Base-by-base conservation (phyloP, 768 basidiomycete genomes). In the Infundibulicybe gibba region DNA sequence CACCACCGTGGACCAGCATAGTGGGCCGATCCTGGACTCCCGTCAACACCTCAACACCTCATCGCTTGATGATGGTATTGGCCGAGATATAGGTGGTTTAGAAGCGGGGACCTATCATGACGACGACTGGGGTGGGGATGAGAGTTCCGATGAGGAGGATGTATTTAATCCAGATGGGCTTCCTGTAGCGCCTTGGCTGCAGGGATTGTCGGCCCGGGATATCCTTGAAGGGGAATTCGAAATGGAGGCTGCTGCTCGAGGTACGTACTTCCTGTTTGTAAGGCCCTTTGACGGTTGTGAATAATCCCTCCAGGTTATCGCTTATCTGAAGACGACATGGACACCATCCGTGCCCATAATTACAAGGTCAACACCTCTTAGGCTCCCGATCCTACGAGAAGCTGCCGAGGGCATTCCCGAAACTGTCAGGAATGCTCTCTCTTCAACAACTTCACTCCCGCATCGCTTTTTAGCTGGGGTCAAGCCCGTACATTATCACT, bases 401-500 rank as follows among this genome's bases (percentile, higher is more conserved):
- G 17, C 17, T 38, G 10, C 35, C 17, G 3, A 19, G n/a, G 17
- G n/a, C 35, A 38, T 38, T 19, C n/a, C n/a, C 35, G n/a, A 3
- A 38, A n/a, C 17, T 38, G 6, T 14, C 17, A 14, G 10, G 6
- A 19, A 3, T 38, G 10, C 14, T 4, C 6, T n/a, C 14, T n/a
- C 14, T 10, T 38, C 14, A 38, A 38, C 14, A 10, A 8, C 25
- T 25, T 25, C 25, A 8, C 25, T 25, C 25, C 0, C 59, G 57
- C 15, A 49, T 59, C 9, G 47, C 45, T 53, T 48, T 30, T 54
- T 68, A 1, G 51, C 67, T 3, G 64, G 59, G 3, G 32, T 68
- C 14, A 47, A 56, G 21, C 57, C 62, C 1, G 16, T 45, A 8
- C n/a, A 20, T 3, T 63, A 63, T 42, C 48, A 70, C 41, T 66